phyloP scores from a whole-genome alignment of 768 basidiomycete species.

The Cystobasidiopsis lactophilus region DNA sequence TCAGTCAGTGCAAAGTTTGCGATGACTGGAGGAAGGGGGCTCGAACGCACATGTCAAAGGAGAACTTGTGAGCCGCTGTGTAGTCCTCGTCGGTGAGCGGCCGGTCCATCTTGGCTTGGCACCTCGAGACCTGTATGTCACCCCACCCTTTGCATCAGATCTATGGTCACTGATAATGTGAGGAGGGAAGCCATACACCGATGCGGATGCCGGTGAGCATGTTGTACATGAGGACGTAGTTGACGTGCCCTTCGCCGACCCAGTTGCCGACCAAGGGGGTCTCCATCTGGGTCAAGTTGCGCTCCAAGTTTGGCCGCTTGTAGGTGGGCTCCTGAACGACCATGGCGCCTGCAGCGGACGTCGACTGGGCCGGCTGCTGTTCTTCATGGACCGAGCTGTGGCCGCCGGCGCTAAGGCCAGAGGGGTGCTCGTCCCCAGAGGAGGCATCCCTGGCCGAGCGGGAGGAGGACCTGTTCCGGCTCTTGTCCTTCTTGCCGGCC shows the following conservation, averaged over 20 bases:
- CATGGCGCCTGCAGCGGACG: neutral
- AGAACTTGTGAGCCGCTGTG: constrained; percentile 70
- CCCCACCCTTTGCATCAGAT: constrained; percentile 1
- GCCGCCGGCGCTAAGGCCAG: too few relatives aligned
- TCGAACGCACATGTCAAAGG: constrained; percentile 73
- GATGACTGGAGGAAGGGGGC: neutral
- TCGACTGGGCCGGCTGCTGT: neutral
- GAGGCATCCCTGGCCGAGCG: neutral
- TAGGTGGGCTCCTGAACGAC: too few relatives aligned
- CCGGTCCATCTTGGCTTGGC: constrained; percentile 82
- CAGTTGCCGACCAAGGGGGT: constrained; percentile 70
- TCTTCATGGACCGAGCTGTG: neutral
- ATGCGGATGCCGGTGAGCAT: constrained; percentile 98
- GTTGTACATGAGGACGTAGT: constrained; percentile 99
- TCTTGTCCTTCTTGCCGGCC: neutral
- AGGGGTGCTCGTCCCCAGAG: too few relatives aligned
- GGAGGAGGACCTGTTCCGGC: neutral
- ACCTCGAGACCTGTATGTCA: constrained; percentile 74
- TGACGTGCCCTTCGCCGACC: constrained; percentile 95
- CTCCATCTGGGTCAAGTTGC: neutral
- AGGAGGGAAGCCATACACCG: constrained; percentile 39
- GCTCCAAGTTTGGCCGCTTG: neutral
- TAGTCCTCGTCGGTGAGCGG: constrained; percentile 71
- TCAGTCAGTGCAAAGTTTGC: constrained; percentile 5
- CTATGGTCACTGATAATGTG: neutral